phyloP scores from a whole-genome alignment of 1,284 basidiomycete species.

The Waitea zeae region DNA sequence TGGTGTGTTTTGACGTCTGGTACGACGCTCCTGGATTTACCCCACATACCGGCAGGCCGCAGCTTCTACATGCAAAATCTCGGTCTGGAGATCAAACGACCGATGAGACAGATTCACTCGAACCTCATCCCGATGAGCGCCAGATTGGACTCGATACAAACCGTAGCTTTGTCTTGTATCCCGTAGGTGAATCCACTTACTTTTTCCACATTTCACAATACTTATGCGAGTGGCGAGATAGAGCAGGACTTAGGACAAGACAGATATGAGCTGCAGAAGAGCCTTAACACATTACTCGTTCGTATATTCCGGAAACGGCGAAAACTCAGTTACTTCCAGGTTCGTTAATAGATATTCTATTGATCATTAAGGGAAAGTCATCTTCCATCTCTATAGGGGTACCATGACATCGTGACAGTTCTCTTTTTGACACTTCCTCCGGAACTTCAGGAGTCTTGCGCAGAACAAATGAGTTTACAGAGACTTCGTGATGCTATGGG shows the following conservation, averaged over 20 bases:
- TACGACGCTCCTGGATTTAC: background rate
- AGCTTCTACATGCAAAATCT: background rate
- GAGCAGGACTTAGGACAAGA: conserved; percentile 13
- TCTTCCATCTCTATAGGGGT: conserved; percentile 38
- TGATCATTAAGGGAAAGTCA: too few species aligned
- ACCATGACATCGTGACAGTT: conserved; percentile 85
- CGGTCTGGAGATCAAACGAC: too few species aligned
- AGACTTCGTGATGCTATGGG: conserved; percentile 85
- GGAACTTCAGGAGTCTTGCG: conserved; percentile 35
- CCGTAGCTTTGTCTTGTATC: conserved; percentile 80
- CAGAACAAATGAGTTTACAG: conserved; percentile 65
- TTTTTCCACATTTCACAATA: conserved; percentile 10
- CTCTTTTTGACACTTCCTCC: conserved; percentile 64
- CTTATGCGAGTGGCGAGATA: conserved; percentile 5
- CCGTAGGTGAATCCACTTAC: conserved; percentile 67
- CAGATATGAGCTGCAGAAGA: conserved; percentile 38
- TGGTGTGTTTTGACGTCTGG: conserved; percentile 4
- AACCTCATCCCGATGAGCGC: conserved; percentile 54
- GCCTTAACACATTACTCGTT: conserved; percentile 61
- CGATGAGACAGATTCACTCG: background rate
- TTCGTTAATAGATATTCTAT: conserved; percentile 12
- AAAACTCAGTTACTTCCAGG: conserved; percentile 75
- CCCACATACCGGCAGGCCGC: background rate
- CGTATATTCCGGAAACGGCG: conserved; percentile 59
- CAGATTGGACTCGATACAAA: conserved; percentile 80